Percentiles rank a stretch among this genome's conserved stretches.
Conservation (phyloP, 1,284 basidiomycete genomes). For the Volvariella volvacea region DNA sequence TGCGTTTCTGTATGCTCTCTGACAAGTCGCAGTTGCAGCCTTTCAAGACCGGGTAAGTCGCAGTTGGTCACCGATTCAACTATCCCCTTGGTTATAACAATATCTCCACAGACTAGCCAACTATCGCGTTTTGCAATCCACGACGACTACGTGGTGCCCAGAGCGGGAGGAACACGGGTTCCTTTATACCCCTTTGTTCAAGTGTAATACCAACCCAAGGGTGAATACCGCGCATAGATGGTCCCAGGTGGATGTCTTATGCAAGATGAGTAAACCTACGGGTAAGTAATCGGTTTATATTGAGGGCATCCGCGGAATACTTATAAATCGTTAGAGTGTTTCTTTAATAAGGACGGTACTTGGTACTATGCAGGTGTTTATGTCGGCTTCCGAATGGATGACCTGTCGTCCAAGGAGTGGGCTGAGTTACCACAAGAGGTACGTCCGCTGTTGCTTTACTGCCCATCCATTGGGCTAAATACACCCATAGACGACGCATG, state of each 20-base stretch:
- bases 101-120: conserved; percentile 33
- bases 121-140: conserved; percentile 58
- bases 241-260: conserved; percentile 51
- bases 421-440: conserved; percentile 59
- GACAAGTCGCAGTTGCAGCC: conserved; percentile 22
- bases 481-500: conserved; percentile 57
- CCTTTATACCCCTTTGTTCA: conserved; percentile 62
- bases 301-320: not conserved
- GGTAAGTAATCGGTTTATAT: conserved; percentile 30
- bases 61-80: not conserved
- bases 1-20: conserved; percentile 8
- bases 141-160: conserved; percentile 68
- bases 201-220: conserved; percentile 69
- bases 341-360: conserved; percentile 67
- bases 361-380: conserved; percentile 82
- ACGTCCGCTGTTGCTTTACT: conserved; percentile 10
- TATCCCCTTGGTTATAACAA: not conserved
- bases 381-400: conserved; percentile 53
- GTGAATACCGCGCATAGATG: conserved; percentile 68
- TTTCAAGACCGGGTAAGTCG: conserved; percentile 44
- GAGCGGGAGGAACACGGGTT: conserved; percentile 77
- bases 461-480: conserved; percentile 3
- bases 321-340: conserved; percentile 48
- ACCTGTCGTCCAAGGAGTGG: conserved; percentile 63
- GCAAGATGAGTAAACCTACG: conserved; percentile 51